phyloP scores from a whole-genome alignment of 306 rosid species.

The Comarum palustre region DNA sequence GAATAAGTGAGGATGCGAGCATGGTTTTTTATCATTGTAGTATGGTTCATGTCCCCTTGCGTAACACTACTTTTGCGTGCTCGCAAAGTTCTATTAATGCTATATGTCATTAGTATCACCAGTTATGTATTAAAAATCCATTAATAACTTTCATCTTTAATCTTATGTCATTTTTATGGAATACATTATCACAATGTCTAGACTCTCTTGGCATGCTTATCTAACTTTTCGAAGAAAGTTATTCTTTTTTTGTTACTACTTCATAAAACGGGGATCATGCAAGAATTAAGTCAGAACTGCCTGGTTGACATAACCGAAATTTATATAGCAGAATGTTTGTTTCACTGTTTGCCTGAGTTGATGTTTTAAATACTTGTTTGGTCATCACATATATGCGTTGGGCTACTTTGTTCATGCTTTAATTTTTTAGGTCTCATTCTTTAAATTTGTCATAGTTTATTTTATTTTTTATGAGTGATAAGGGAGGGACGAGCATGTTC shows the following conservation, averaged over 20 bases:
- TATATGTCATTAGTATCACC: background rate
- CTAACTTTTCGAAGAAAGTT: too few relatives aligned
- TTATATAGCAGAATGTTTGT: background rate
- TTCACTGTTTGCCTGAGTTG: background rate
- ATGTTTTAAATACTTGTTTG: background rate
- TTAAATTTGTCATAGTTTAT: background rate
- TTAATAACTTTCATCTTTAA: background rate
- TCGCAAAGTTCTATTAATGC: too few relatives aligned
- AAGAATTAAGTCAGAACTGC: background rate
- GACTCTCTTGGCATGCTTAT: background rate
- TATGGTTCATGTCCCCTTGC: background rate
- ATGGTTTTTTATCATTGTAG: background rate
- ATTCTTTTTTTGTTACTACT: too few relatives aligned
- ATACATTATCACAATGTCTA: slow-evolving; percentile 1
- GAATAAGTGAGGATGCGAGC: background rate
- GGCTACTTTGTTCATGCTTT: background rate
- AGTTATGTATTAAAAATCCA: background rate
- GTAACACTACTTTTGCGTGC: background rate
- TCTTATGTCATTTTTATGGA: background rate
- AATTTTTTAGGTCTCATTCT: background rate
- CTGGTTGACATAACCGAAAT: background rate
- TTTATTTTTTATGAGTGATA: background rate
- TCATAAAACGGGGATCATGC: too few relatives aligned
- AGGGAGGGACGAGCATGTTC: slow-evolving; percentile 4
- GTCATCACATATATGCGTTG: background rate